These are phyloP conservation scores for Brassica balearica DNA, from an alignment of 441 rosid species.

Conservation along the genomic window DNA sequence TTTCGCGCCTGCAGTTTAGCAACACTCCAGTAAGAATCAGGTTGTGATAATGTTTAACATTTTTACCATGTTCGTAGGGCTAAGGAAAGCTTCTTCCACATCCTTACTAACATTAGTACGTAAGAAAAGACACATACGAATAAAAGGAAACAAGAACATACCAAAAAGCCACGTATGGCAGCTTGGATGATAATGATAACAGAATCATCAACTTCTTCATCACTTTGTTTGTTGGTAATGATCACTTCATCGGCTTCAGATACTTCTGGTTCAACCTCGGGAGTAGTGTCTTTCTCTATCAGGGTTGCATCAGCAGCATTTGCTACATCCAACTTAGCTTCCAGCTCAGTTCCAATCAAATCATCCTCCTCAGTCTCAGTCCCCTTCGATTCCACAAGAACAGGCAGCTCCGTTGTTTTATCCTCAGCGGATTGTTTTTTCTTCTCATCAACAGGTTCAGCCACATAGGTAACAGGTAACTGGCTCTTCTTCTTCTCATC, in stretches of 20 bases:
- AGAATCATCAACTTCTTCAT: constrained; percentile 55
- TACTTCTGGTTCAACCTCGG: constrained; percentile 42
- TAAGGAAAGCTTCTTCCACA: constrained; percentile 11
- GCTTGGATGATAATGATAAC: constrained; percentile 64
- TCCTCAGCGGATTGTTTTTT: background rate
- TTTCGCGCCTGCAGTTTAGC: constrained; percentile 59
- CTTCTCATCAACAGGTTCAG: constrained; percentile 35
- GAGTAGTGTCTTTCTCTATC: constrained; percentile 24
- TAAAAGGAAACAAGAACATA: constrained; percentile 40
- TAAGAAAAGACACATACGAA: constrained; percentile 4
- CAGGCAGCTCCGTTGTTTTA: constrained; percentile 21
- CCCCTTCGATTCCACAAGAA: constrained; percentile 47
- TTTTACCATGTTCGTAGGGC: constrained; percentile 5
- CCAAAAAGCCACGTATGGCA: constrained; percentile 71
- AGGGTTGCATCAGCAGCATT: constrained; percentile 9
- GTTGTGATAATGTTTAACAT: background rate
- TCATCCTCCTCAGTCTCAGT: constrained; percentile 37
- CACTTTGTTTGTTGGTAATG: constrained; percentile 39
- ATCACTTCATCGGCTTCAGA: constrained; percentile 45
- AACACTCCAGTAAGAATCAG: constrained; percentile 27
- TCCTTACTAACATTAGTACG: background rate
- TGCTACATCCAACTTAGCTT: constrained; percentile 7
- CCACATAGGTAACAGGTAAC: constrained; percentile 35
- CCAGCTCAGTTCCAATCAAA: constrained; percentile 10
- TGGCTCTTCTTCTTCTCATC: constrained; percentile 62